These are phyloP conservation scores for Amoebophrya sp. DNA, from an alignment of 169 alveolate species.

Conservation along the genomic window DNA sequence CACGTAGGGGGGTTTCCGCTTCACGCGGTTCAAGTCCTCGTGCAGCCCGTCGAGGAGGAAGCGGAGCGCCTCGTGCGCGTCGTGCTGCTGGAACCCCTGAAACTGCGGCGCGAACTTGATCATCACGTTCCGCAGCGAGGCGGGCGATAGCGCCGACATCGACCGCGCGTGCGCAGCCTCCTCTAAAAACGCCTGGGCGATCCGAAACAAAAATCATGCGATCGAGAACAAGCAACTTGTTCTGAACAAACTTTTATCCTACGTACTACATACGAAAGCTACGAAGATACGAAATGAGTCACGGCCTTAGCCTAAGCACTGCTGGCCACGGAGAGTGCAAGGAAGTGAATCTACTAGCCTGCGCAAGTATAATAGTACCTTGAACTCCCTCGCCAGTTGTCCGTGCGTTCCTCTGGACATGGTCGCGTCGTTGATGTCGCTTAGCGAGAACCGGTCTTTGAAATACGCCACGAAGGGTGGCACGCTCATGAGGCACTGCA, in stretches of 20 bases:
- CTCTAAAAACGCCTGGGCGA: too few relatives aligned
- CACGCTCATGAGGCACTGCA: background rate
- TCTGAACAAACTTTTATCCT: too few relatives aligned
- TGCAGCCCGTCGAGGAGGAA: background rate
- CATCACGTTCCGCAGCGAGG: background rate
- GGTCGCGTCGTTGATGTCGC: background rate
- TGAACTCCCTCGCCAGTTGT: background rate
- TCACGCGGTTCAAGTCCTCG: background rate
- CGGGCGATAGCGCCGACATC: background rate
- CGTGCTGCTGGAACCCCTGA: background rate
- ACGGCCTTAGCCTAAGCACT: too few relatives aligned
- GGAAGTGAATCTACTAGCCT: too few relatives aligned
- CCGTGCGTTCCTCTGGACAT: background rate
- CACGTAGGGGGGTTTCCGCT: background rate
- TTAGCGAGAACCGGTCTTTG: background rate
- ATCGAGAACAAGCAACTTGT: too few relatives aligned
- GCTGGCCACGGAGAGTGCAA: too few relatives aligned
- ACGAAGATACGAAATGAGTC: too few relatives aligned
- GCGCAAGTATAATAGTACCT: too few relatives aligned
- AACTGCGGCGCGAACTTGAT: background rate
- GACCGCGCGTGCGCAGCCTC: too few relatives aligned
- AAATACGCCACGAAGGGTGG: background rate
- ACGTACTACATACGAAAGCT: too few relatives aligned
- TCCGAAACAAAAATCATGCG: too few relatives aligned
- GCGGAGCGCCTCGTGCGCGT: background rate